phyloP scores from a whole-genome alignment of 352 stramenopile genomes.

The Phytophthora podocarpi region DNA sequence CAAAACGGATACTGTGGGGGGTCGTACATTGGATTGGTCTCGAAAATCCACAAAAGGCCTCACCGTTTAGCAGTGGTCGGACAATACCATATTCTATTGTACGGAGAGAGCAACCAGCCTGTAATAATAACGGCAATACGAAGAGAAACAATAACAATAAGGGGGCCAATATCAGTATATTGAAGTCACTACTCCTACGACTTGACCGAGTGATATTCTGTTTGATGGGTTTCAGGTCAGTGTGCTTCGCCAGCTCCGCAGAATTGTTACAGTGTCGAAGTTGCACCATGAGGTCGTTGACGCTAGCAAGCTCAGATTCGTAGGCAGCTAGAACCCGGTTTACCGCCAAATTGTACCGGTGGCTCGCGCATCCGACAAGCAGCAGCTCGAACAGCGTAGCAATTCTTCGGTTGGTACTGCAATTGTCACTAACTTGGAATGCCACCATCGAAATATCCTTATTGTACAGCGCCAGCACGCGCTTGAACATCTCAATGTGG shows the following conservation, averaged over 20 bases:
- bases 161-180: no score
- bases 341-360: slow-evolving; percentile 7
- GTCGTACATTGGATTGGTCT: no score
- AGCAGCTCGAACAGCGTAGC: not conserved
- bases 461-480: slow-evolving; percentile 9
- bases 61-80: no score
- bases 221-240: slow-evolving; percentile 8
- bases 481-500: slow-evolving; percentile 15
- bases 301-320: not conserved
- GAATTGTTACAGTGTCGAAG: slow-evolving; percentile 6
- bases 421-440: slow-evolving; percentile 4
- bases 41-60: no score
- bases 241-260: slow-evolving; percentile 1
- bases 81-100: no score
- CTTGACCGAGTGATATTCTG: slow-evolving; percentile 14
- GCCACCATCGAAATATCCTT: slow-evolving; percentile 4
- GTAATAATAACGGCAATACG: no score
- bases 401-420: not conserved
- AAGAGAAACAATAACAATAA: no score
- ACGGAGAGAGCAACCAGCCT: no score
- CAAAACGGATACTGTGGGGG: no score
- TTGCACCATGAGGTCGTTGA: slow-evolving; percentile 6
- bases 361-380: not conserved
- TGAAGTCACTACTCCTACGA: no score
- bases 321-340: slow-evolving; percentile 1